These are phyloP conservation scores for Rhizophora mangle DNA, from an alignment of 345 rosid species.

Conservation along the genomic window DNA sequence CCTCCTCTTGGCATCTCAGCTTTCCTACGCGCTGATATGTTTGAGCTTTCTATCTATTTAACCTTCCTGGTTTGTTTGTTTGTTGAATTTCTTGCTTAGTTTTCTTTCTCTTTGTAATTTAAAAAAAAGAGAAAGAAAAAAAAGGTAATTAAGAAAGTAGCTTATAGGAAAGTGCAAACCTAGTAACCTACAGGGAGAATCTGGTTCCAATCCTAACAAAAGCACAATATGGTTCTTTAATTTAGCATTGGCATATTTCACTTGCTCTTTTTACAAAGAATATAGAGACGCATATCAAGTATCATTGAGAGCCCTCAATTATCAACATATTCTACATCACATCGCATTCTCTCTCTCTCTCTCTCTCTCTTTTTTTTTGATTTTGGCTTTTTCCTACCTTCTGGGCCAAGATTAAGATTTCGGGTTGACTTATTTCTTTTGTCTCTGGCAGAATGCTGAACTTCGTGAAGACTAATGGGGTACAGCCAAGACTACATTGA, in stretches of 20 bases:
- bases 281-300: neutral
- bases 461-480: slow-evolving; percentile 5
- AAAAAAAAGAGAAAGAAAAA: neutral
- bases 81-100: neutral
- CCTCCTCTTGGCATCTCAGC: too few relatives aligned
- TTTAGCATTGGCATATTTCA: neutral
- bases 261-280: neutral
- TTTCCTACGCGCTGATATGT: too few relatives aligned
- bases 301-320: neutral
- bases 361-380: neutral
- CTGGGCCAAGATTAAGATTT: too few relatives aligned
- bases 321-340: neutral
- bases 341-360: neutral
- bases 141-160: neutral
- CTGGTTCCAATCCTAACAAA: slow-evolving; percentile 11
- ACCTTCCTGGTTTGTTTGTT: too few relatives aligned
- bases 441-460: neutral
- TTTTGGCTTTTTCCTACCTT: neutral
- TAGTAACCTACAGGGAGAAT: neutral
- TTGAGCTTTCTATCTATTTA: too few relatives aligned
- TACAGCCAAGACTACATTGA: slow-evolving; percentile 10
- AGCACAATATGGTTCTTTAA: neutral
- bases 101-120: neutral
- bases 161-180: too few relatives aligned
- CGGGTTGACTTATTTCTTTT: too few relatives aligned